Conservation (phyloP, 495 filamentous ascomycete species). For the Talaromyces borbonicus region DNA sequence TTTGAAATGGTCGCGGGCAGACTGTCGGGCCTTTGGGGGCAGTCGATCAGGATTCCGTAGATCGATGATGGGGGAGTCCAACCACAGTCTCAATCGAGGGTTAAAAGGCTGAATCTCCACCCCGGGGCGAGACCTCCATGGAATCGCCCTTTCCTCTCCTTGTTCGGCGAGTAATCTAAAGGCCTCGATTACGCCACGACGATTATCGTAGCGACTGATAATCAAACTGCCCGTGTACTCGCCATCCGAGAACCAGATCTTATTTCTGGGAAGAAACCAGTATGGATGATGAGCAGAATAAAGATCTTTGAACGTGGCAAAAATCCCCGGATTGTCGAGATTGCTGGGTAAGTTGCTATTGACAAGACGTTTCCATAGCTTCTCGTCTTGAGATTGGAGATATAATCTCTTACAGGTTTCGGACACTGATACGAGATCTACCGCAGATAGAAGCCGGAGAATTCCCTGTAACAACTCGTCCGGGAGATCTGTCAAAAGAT, state of each 20-base stretch:
- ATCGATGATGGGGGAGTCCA: constrained; percentile 60
- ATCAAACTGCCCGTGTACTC: constrained; percentile 61
- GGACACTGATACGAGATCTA: constrained; percentile 45
- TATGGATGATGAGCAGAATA: constrained; percentile 66
- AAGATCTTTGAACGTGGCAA: constrained; percentile 52
- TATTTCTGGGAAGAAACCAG: constrained; percentile 74
- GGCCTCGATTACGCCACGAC: constrained; percentile 65
- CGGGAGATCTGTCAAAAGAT: constrained; percentile 40
- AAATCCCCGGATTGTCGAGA: constrained; percentile 42
- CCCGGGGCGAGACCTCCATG: constrained; percentile 55
- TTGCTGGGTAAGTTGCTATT: constrained; percentile 48
- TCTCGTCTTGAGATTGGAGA: constrained; percentile 41
- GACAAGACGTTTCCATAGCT: constrained; percentile 53
- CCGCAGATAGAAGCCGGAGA: constrained; percentile 47
- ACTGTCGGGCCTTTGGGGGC: constrained; percentile 10
- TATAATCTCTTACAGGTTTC: constrained; percentile 45
- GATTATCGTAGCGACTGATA: constrained; percentile 60
- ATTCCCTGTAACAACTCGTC: constrained; percentile 54
- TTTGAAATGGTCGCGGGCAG: constrained; percentile 30
- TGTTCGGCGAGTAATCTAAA: constrained; percentile 65
- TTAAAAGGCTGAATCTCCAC: constrained; percentile 68
- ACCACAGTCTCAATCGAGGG: constrained; percentile 56
- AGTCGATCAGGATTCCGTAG: constrained; percentile 30
- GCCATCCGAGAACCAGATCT: constrained; percentile 77
- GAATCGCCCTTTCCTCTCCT: constrained; percentile 35